Evolutionary conservation across 495 filamentous ascomycete species (phyloP).

Genomic region (Clohesyomyces aquaticus): DNA sequence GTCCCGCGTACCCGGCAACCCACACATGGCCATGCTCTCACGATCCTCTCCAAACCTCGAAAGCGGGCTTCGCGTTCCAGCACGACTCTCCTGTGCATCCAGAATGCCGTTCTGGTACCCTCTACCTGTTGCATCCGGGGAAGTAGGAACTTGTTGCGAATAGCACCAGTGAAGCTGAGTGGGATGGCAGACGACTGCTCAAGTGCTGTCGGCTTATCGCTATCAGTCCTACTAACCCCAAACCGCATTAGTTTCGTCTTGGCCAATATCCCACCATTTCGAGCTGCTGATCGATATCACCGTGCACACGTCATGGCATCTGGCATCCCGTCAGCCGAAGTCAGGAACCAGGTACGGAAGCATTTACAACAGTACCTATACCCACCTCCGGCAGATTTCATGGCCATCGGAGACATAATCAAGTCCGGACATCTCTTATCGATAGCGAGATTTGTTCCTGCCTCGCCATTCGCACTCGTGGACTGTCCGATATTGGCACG

Average conservation of each 20-base stretch:
- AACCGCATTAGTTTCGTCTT: neutral
- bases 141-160: too few species aligned
- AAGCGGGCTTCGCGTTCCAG: neutral
- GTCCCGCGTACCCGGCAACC: neutral
- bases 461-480: too few species aligned
- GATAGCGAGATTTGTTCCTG: too few species aligned
- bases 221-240: neutral
- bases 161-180: too few species aligned
- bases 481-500: too few species aligned
- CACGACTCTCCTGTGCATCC: neutral
- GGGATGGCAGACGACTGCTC: neutral
- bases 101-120: too few species aligned
- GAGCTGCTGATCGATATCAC: neutral
- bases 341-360: too few species aligned
- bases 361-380: too few species aligned
- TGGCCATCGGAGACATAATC: too few species aligned
- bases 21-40: neutral
- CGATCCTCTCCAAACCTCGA: neutral
- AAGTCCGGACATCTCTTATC: too few species aligned
- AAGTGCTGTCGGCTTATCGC: constrained; percentile 1
- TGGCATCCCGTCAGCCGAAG: neutral
- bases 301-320: neutral
- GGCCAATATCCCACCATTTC: neutral
- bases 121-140: too few species aligned
- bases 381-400: too few species aligned